These are phyloP conservation scores for Corchorus olitorius DNA, from an alignment of 345 rosid genomes.

Conservation along the genomic window DNA sequence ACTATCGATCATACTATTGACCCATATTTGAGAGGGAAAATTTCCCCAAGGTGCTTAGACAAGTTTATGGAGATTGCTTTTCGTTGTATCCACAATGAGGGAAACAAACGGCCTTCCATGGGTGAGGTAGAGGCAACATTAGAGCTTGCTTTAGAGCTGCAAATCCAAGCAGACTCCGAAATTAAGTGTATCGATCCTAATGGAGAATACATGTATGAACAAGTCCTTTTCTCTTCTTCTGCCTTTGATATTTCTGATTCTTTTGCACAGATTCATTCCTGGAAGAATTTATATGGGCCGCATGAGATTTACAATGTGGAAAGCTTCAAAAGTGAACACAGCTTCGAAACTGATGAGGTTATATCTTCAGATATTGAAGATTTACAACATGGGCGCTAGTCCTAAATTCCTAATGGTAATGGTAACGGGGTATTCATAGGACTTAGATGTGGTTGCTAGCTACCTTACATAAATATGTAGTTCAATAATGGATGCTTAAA, in stretches of 20 bases:
- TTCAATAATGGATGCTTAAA: too few relatives aligned
- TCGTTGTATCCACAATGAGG: not conserved
- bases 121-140: slow-evolving; percentile 10
- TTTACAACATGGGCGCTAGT: too few relatives aligned
- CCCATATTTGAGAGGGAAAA: not conserved
- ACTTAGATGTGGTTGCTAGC: too few relatives aligned
- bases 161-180: not conserved
- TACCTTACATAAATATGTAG: too few relatives aligned
- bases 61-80: not conserved
- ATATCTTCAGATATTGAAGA: too few relatives aligned
- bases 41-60: not conserved
- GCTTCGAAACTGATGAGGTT: too few relatives aligned
- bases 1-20: not conserved
- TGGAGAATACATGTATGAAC: not conserved
- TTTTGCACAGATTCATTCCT: not conserved
- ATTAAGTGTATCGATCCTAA: not conserved
- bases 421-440: too few relatives aligned
- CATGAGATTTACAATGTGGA: too few relatives aligned
- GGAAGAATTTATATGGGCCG: not conserved
- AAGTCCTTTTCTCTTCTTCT: not conserved
- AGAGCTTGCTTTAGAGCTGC: slow-evolving; percentile 12
- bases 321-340: too few relatives aligned
- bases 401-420: too few relatives aligned
- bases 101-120: not conserved
- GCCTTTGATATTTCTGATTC: not conserved